phyloP scores from a whole-genome alignment of 192 early-diverging fungal species.

The Endogone sp. region DNA sequence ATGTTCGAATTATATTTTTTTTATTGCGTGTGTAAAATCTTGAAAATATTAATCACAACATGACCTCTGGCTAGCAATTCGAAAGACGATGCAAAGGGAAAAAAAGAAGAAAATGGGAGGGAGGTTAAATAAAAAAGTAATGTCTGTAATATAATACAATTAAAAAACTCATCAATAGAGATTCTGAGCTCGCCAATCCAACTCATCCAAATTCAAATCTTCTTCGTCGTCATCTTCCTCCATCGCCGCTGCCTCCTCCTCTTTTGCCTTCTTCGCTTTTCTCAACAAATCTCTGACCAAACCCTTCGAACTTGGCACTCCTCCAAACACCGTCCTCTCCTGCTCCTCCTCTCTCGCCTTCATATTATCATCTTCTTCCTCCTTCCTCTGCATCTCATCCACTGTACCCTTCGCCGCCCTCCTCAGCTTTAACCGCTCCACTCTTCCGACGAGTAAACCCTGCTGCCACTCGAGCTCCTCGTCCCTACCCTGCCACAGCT shows the following conservation, averaged over 20 bases:
- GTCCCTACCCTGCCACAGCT: conserved; percentile 26
- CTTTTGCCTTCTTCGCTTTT: conserved; percentile 12
- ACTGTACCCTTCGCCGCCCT: conserved; percentile 6
- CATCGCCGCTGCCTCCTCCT: conserved; percentile 20
- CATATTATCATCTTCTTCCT: neutral
- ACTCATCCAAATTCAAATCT: conserved; percentile 12
- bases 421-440: conserved; percentile 21
- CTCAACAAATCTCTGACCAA: conserved; percentile 23
- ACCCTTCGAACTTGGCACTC: conserved; percentile 8
- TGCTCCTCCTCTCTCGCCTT: neutral
- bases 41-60: no score
- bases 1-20: no score
- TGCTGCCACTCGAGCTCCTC: conserved; percentile 26
- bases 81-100: no score
- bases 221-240: conserved; percentile 26
- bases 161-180: conserved; percentile 18
- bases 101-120: no score
- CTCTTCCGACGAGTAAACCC: conserved; percentile 13
- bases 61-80: no score
- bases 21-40: no score
- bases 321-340: conserved; percentile 8
- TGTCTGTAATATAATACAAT: neutral
- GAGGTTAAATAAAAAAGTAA: no score
- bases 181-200: conserved; percentile 31
- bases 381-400: neutral